Evolutionary conservation across 805 yeast genomes (phyloP), one percentile per base, ranked within the genome.

Genomic region (Monosporozyma siamensis): DNA sequence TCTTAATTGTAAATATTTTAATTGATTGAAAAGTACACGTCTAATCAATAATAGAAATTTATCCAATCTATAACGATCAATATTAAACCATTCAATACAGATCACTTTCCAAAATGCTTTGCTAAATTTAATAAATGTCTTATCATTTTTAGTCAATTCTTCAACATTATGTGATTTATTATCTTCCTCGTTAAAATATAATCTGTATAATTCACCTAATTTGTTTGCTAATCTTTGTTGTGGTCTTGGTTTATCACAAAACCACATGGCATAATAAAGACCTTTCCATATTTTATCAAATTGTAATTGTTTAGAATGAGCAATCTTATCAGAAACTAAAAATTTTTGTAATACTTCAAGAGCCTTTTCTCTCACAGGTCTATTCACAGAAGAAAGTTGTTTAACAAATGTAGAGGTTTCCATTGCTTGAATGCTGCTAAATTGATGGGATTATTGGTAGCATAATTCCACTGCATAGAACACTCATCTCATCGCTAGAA

Each of bases 261-360:
- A 87, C 97, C 98, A 92, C 95, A 92, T 86, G 9, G 95, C 77
- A 58, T 72, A 92, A 64, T 82, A 92, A 32, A 92, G 70, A n/a
- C 97, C 98, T 64, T 85, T 88, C 97, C 98, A 92, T 46, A 92
- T 67, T 59, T 90, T 89, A 51, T 83, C 83, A 48, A 78, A 69
- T 41, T 87, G 92, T 31, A 74, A 55, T 38, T 58, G 67, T 32
- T 59, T 66, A 29, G 70, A 49, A 25, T 61, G 65, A 5, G 69
- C 55, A 31, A 78, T 61, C 30, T 72, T 66, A 26, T 59, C 52
- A 22, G 71, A 65, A 2, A 72, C 58, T 38, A 87, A 64, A 55
- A 74, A 82, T 49, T 72, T 72, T 51, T 71, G 71, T 51, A 87
- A 67, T 1, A 85, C 70, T 36, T 75, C 76, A 25, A 87, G 65